phyloP scores from a whole-genome alignment of 345 rosid genomes.

The Ceriops tagal region DNA sequence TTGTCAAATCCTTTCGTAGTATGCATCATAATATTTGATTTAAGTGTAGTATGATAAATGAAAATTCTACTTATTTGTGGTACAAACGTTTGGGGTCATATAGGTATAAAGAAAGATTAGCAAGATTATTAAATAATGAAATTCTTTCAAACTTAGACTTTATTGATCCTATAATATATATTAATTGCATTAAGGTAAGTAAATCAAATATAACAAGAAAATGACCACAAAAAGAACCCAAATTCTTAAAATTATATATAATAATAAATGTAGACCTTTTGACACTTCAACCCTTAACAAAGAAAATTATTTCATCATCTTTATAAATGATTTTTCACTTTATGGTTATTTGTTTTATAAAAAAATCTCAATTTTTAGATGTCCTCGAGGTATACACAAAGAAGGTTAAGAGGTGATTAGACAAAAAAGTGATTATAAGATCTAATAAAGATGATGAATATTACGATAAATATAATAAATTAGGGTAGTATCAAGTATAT shows the following conservation, averaged over 20 bases:
- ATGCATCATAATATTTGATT: not conserved
- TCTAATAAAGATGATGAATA: too few relatives aligned
- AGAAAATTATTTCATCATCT: not conserved
- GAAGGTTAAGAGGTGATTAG: too few relatives aligned
- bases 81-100: too few relatives aligned
- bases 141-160: not conserved
- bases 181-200: not conserved
- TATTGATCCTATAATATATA: not conserved
- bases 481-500: too few relatives aligned
- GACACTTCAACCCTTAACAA: not conserved
- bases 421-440: too few relatives aligned
- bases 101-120: not conserved
- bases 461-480: too few relatives aligned
- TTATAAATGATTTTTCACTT: not conserved
- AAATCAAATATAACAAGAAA: not conserved
- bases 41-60: not conserved
- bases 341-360: too few relatives aligned
- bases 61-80: not conserved
- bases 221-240: not conserved
- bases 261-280: not conserved
- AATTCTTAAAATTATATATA: not conserved
- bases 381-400: too few relatives aligned
- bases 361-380: too few relatives aligned
- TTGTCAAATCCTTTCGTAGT: not conserved
- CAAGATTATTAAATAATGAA: not conserved